Conservation (phyloP, 768 basidiomycete genomes). For the Pulveroboletus sp. region DNA sequence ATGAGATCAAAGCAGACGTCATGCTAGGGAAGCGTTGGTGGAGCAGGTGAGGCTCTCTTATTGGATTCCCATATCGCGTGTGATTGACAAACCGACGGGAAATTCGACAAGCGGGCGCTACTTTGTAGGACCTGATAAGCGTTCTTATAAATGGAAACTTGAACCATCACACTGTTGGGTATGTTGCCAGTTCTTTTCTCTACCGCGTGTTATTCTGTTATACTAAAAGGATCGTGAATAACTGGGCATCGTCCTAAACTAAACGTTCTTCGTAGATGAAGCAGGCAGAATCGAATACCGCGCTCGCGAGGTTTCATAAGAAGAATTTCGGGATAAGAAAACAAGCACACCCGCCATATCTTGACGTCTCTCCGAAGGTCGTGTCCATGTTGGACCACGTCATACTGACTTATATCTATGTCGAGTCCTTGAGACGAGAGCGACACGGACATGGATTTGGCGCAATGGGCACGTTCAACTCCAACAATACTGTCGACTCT, state of each 20-base stretch:
- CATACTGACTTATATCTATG: slow-evolving; percentile 25
- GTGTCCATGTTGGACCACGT: slow-evolving; percentile 24
- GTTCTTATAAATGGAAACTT: slow-evolving; percentile 33
- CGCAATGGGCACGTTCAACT: background rate
- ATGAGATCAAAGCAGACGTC: slow-evolving; percentile 21
- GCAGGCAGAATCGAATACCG: slow-evolving; percentile 5
- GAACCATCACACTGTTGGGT: slow-evolving; percentile 25
- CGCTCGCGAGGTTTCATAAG: slow-evolving; percentile 20
- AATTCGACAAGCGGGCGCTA: slow-evolving; percentile 24
- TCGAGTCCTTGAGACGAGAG: slow-evolving; percentile 24
- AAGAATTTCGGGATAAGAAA: slow-evolving; percentile 23
- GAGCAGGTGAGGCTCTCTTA: slow-evolving; percentile 16
- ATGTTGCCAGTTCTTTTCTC: slow-evolving; percentile 1
- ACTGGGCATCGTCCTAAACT: background rate
- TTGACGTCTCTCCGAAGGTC: slow-evolving; percentile 19
- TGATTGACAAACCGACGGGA: background rate
- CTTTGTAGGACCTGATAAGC: slow-evolving; percentile 32
- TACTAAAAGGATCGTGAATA: background rate
- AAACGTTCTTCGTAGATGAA: slow-evolving; percentile 17
- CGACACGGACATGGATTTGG: slow-evolving; percentile 13
- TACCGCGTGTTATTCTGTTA: background rate
- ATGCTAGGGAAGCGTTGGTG: slow-evolving; percentile 23
- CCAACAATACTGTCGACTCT: background rate
- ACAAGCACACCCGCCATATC: slow-evolving; percentile 22
- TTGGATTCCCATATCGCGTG: background rate